Conservation (phyloP, 345 rosid species). For the Psidium guajava region DNA sequence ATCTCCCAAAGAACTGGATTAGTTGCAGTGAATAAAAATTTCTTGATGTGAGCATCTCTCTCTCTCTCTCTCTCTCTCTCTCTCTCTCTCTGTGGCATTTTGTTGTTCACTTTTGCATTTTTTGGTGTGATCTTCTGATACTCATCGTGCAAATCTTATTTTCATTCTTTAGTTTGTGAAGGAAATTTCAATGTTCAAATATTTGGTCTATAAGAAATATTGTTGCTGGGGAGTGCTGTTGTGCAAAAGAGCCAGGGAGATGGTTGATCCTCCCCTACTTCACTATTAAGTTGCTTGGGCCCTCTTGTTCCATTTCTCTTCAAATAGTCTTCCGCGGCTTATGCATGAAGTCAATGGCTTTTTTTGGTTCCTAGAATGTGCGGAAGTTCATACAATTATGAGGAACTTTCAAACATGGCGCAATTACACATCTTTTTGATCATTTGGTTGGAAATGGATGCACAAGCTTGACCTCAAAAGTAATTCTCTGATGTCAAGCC, state of each 20-base stretch:
- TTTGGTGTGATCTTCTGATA: neutral
- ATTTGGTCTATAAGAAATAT: neutral
- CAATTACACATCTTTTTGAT: neutral
- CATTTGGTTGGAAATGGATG: neutral
- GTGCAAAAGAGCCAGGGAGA: neutral
- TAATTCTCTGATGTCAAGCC: neutral
- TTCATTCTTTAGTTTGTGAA: neutral
- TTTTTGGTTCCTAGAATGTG: neutral
- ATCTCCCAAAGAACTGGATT: neutral
- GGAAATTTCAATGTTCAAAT: neutral
- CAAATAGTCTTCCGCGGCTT: neutral
- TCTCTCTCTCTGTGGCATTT: neutral
- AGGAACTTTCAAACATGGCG: neutral
- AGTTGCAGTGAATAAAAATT: neutral
- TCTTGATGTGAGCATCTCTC: neutral
- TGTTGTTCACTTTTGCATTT: neutral
- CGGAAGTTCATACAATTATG: neutral
- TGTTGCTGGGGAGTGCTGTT: neutral
- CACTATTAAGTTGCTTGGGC: neutral
- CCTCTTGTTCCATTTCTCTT: neutral
- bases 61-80: neutral
- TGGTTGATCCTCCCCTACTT: neutral
- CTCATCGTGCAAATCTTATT: neutral
- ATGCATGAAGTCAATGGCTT: neutral
- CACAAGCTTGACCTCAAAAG: neutral